A percentile compares a stretch with the other conserved stretches of the same genome.
Conservation (phyloP, 2,329 filamentous ascomycete genomes). For the Diaporthe citriasiana region DNA sequence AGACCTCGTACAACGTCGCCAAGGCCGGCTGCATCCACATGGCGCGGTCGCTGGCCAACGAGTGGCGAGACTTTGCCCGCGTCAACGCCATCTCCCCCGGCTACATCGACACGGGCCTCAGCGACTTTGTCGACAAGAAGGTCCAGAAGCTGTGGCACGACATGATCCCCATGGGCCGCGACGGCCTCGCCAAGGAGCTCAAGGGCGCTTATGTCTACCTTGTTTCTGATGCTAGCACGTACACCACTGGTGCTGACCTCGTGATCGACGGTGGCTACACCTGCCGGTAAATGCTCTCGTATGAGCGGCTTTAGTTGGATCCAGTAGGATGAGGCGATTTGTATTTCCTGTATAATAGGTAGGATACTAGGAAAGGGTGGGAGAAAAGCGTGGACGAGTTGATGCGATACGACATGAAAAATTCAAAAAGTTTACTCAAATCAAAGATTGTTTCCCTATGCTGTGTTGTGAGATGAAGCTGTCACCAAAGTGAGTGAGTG, state of each 20-base stretch:
- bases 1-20: conserved; percentile 80
- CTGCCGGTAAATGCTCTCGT: conserved; percentile 53
- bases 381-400: neutral
- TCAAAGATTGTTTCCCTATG: neutral
- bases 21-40: conserved; percentile 75
- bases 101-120: conserved; percentile 77
- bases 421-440: conserved; percentile 1
- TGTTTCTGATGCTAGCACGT: conserved; percentile 80
- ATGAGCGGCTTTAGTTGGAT: neutral
- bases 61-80: conserved; percentile 72
- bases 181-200: conserved; percentile 77
- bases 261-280: conserved; percentile 80
- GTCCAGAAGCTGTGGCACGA: conserved; percentile 79
- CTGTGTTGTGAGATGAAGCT: neutral
- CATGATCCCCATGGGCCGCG: conserved; percentile 81
- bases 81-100: conserved; percentile 69
- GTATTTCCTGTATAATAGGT: conserved; percentile 18
- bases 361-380: neutral
- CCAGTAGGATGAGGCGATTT: neutral
- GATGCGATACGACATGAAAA: neutral
- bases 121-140: conserved; percentile 72
- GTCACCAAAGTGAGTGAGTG: too few relatives aligned
- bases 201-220: conserved; percentile 84
- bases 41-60: conserved; percentile 67
- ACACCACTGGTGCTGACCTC: conserved; percentile 81